Base-by-base conservation (phyloP, 495 filamentous ascomycete genomes). In the Penicillium coprophilum region DNA sequence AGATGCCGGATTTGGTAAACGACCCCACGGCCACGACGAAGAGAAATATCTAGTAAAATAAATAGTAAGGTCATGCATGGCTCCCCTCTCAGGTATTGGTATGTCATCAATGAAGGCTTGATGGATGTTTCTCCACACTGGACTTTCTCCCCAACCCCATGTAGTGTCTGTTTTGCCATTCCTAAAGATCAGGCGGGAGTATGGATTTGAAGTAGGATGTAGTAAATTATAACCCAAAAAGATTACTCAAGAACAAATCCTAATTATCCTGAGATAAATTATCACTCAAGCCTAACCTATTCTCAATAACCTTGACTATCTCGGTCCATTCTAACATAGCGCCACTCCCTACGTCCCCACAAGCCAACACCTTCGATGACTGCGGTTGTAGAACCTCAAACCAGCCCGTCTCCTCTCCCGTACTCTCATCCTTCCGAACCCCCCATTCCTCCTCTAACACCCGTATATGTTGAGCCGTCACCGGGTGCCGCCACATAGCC, bases 401-500 rank as follows among this genome's bases (percentile, higher is more conserved):
- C 89, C 88, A 92, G 2, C 82, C 85, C 32, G 66, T 70, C 19
- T 55, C 57, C 28, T 69, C 69, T 19, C 34, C 39, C 17, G 7
- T 52, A 58, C 63, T 46, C 41, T 46, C 30, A 31, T 53, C 27
- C 17, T 9, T 44, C 8, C 9, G 23, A 12, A 82, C 76, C 30
- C 79, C 80, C 87, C 86, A 89, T 44, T 88, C 85, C 10, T 82
- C 77, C 46, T 80, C 71, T n/a, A 92, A 69, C 1, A 85, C 69
- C 11, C 65, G 59, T 12, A 92, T 70, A 41, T 91, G 88, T 55
- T 79, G 76, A 24, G 64, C 73, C 1, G 88, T 91, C 36, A 92
- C 68, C 27, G 89, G 90, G 64, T 92, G 86, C 45, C 75, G 71
- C 86, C 85, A 91, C 89, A 92, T 91, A 8, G 81, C 82, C 11